Evolutionary conservation across 2,329 filamentous ascomycete species (phyloP).

Genomic region (Trichoderma atrobrunneum): DNA sequence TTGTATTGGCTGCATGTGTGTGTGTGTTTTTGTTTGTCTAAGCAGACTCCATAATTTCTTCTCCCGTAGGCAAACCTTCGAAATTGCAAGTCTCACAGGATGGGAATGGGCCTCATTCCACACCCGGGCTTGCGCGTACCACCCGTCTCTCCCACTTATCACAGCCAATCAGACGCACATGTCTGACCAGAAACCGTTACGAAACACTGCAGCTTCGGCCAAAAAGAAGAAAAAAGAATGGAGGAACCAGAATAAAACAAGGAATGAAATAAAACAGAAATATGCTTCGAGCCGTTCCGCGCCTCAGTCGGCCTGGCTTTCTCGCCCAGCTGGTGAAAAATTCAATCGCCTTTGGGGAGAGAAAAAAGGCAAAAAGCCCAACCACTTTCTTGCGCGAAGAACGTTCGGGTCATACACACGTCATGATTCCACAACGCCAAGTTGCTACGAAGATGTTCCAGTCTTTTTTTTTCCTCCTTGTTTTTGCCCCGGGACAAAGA

Average conservation of each 20-base stretch:
- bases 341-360: not conserved
- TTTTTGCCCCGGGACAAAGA: not conserved
- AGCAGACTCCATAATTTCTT: not conserved
- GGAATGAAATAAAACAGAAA: not conserved
- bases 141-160: not conserved
- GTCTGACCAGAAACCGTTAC: not conserved
- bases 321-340: not conserved
- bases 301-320: not conserved
- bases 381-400: not conserved
- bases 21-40: not conserved
- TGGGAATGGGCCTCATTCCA: conserved; percentile 13
- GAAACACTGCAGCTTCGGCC: not conserved
- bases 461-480: not conserved
- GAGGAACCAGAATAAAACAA: not conserved
- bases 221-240: not conserved
- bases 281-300: conserved; percentile 15
- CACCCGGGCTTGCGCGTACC: not conserved
- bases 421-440: conserved; percentile 8
- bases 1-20: not conserved
- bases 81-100: not conserved
- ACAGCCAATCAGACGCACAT: not conserved
- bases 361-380: not conserved
- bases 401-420: conserved; percentile 15
- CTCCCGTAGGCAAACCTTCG: not conserved
- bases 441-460: not conserved